Evolutionary conservation across 805 yeast genomes (phyloP).

Genomic region (Nakazawaea sp.): DNA sequence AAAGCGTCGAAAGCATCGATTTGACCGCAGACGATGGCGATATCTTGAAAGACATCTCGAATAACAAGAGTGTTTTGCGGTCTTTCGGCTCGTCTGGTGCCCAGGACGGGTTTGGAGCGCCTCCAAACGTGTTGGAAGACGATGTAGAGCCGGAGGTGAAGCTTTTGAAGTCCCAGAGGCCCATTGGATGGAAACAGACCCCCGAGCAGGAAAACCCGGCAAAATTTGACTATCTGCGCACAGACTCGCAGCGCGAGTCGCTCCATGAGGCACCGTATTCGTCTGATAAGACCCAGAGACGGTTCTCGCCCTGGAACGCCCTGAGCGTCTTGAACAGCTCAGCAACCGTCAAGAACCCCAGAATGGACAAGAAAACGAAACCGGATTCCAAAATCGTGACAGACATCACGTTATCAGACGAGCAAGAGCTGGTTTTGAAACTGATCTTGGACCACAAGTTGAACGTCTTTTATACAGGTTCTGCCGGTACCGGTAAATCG

Average conservation of each 20-base stretch:
- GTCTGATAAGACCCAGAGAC: too few species aligned
- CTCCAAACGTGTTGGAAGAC: neutral
- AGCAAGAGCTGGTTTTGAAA: conserved; percentile 39
- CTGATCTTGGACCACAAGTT: conserved; percentile 41
- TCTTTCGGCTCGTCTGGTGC: conserved; percentile 1
- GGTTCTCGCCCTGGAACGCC: too few species aligned
- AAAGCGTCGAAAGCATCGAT: neutral
- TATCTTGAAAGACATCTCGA: conserved; percentile 7
- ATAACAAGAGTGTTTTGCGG: conserved; percentile 2
- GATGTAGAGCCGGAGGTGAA: neutral
- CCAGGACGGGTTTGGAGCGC: neutral
- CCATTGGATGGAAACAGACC: conserved; percentile 2
- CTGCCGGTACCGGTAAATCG: conserved; percentile 88
- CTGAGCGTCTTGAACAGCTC: too few species aligned
- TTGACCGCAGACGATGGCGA: conserved; percentile 6
- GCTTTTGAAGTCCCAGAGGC: conserved; percentile 6
- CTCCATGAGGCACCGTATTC: too few species aligned
- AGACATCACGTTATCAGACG: conserved; percentile 3
- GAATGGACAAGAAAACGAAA: neutral
- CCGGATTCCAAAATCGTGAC: neutral
- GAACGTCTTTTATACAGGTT: conserved; percentile 71
- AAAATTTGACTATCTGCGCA: neutral
- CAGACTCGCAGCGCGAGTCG: too few species aligned
- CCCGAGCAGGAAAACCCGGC: neutral
- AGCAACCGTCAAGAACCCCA: too few species aligned